phyloP scores from a whole-genome alignment of 202 grass and related monocot genomes.

The Musa balbisiana region DNA sequence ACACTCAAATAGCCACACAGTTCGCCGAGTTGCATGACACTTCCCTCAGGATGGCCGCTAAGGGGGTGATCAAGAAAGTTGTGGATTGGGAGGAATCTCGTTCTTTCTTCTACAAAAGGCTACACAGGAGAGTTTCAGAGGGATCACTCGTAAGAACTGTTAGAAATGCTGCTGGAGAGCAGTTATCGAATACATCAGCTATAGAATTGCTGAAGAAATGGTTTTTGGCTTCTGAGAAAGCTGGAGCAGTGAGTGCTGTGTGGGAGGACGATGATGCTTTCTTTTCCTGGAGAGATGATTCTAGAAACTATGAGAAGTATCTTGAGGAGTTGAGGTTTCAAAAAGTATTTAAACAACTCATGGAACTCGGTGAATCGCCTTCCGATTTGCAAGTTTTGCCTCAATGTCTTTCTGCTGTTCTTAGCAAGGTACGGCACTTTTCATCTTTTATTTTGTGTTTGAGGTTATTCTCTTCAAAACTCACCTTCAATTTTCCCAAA shows the following conservation, averaged over 20 bases:
- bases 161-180: constrained; percentile 57
- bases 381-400: constrained; percentile 62
- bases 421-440: constrained; percentile 50
- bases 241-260: constrained; percentile 24
- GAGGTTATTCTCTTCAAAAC: not conserved
- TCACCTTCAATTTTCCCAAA: not conserved
- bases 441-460: too few species aligned
- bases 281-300: constrained; percentile 72
- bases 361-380: constrained; percentile 43
- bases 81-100: constrained; percentile 78
- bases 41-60: constrained; percentile 80
- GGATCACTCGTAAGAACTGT: constrained; percentile 54
- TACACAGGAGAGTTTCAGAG: constrained; percentile 68
- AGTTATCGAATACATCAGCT: constrained; percentile 46
- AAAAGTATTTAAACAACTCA: constrained; percentile 48
- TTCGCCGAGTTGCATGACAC: constrained; percentile 95
- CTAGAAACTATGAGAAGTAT: constrained; percentile 55
- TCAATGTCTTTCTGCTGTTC: constrained; percentile 52
- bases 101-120: constrained; percentile 80
- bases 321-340: constrained; percentile 67
- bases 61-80: constrained; percentile 65
- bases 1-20: constrained; percentile 83
- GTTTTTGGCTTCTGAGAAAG: constrained; percentile 45
- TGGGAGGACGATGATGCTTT: constrained; percentile 81
- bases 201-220: constrained; percentile 59